These are phyloP conservation scores for Nakaseomyces nivariensis DNA, from an alignment of 1,139 yeast genomes.

Conservation along the genomic window DNA sequence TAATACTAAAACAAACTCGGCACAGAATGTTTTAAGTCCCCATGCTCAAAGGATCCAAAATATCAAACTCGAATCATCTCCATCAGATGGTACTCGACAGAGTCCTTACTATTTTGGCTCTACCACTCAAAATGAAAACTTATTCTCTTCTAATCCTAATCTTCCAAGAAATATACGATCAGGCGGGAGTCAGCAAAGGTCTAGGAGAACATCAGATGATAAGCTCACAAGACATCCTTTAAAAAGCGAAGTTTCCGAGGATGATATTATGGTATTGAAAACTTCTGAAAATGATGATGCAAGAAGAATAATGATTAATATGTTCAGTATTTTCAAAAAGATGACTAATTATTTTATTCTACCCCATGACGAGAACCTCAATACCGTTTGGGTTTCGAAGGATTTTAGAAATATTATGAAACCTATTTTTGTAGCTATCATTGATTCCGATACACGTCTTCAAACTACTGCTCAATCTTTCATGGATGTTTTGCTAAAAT, in stretches of 20 bases:
- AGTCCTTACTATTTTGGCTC: conserved; percentile 3
- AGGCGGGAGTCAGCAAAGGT: conserved; percentile 17
- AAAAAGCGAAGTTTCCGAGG: conserved; percentile 5
- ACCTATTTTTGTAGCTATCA: conserved; percentile 20
- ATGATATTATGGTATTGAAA: conserved; percentile 1
- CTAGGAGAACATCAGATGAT: conserved; percentile 21
- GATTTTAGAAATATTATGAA: conserved; percentile 18
- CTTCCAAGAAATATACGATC: conserved; percentile 7
- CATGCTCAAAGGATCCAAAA: conserved; percentile 1
- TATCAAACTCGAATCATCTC: conserved; percentile 2
- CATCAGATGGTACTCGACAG: conserved; percentile 3
- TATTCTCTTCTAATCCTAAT: conserved; percentile 5
- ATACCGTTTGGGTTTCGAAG: conserved; percentile 10
- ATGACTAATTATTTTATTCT: conserved; percentile 22
- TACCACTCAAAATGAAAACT: background rate
- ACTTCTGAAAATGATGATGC: conserved; percentile 17
- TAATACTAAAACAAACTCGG: background rate
- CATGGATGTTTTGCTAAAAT: conserved; percentile 14
- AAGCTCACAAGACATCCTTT: conserved; percentile 7
- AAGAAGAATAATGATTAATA: conserved; percentile 24
- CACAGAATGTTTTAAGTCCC: background rate
- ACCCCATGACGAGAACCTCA: conserved; percentile 12
- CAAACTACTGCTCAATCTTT: conserved; percentile 14
- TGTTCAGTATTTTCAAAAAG: conserved; percentile 26
- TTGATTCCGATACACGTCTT: conserved; percentile 13